A percentile compares a stretch with the other conserved stretches of the same genome.
Conservation (phyloP, 441 rosid genomes). For the Theobroma grandiflorum region DNA sequence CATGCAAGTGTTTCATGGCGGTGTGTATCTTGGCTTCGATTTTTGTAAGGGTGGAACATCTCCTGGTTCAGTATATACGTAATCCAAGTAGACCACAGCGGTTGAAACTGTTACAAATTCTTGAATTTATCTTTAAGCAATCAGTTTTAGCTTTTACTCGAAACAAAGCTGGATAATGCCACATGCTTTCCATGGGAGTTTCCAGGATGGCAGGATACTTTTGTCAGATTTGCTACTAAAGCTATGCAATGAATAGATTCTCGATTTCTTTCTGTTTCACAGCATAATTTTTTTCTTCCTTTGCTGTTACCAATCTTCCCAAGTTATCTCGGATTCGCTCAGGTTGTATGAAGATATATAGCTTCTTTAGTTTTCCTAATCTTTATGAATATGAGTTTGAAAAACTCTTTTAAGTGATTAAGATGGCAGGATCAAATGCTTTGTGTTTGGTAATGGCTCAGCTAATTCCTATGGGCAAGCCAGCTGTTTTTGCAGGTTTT, state of each 20-base stretch:
- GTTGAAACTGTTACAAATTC: constrained; percentile 28
- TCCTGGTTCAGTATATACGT: background rate
- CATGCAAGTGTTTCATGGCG: background rate
- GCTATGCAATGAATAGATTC: constrained; percentile 11
- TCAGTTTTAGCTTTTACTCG: constrained; percentile 25
- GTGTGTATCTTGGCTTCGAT: background rate
- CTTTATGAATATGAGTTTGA: background rate
- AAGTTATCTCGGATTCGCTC: constrained; percentile 55
- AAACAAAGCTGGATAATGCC: constrained; percentile 26
- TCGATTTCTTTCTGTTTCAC: background rate
- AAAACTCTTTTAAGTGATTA: background rate
- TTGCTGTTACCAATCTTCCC: constrained; percentile 30
- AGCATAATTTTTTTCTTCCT: background rate
- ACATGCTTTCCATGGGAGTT: constrained; percentile 5
- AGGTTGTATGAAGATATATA: background rate
- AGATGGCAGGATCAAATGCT: background rate
- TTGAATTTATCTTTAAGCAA: constrained; percentile 36
- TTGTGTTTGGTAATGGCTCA: background rate
- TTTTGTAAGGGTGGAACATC: constrained; percentile 1
- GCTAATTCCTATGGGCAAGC: background rate
- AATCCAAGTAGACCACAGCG: background rate
- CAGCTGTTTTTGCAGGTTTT: background rate
- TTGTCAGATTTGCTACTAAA: background rate
- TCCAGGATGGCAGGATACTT: background rate
- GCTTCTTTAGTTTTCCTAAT: background rate